These are phyloP conservation scores for Neckera pumila DNA, from an alignment of 225 moss, liverwort and hornwort genomes.

Conservation along the genomic window DNA sequence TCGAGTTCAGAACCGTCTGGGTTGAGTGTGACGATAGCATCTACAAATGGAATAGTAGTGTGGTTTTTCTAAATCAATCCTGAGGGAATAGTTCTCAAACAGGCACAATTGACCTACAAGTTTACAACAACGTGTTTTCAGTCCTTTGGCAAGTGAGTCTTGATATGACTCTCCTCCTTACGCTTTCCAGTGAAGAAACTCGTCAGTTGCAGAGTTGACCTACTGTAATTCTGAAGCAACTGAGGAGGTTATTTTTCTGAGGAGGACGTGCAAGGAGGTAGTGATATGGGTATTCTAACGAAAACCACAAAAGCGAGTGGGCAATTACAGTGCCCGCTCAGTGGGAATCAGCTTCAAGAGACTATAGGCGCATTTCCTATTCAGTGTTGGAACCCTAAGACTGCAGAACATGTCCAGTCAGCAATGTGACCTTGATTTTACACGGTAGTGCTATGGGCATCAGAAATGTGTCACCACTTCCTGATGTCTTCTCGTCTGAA, in stretches of 20 bases:
- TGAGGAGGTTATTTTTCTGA: neutral
- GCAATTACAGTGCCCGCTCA: neutral
- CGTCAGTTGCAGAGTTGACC: neutral
- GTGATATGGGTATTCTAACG: neutral
- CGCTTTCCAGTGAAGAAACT: neutral
- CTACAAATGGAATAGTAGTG: neutral
- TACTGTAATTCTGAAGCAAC: neutral
- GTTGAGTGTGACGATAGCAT: neutral
- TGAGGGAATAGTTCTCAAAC: neutral
- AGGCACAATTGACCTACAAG: neutral
- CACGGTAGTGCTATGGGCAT: neutral
- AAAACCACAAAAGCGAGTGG: neutral
- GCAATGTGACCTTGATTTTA: neutral
- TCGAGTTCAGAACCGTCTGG: neutral
- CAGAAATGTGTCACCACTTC: neutral
- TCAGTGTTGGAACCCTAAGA: neutral
- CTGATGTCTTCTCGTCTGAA: neutral
- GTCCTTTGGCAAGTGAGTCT: neutral
- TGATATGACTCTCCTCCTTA: neutral
- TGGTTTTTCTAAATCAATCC: neutral
- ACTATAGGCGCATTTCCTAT: neutral
- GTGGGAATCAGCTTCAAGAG: neutral
- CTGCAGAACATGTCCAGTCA: neutral
- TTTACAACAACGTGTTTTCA: neutral
- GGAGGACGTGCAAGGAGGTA: neutral